These are phyloP conservation scores for Isatis tinctoria DNA, from an alignment of 345 rosid species.

Conservation along the genomic window DNA sequence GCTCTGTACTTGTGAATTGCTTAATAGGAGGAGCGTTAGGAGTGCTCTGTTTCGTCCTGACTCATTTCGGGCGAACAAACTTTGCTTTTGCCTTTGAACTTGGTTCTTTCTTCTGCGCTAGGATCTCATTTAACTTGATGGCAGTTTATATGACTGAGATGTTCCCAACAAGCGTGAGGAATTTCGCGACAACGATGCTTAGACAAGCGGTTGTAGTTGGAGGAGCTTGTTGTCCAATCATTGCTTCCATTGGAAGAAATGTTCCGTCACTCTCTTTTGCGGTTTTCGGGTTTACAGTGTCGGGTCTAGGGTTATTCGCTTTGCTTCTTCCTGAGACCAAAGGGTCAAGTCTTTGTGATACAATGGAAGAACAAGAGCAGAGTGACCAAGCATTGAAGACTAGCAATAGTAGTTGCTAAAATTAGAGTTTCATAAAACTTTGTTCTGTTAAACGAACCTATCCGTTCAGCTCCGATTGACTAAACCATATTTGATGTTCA, in stretches of 20 bases:
- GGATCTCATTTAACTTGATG: conserved; percentile 38
- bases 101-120: conserved; percentile 45
- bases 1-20: conserved; percentile 34
- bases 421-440: background rate
- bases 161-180: conserved; percentile 53
- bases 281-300: conserved; percentile 28
- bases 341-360: conserved; percentile 32
- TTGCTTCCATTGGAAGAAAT: conserved; percentile 29
- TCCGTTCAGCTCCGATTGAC: background rate
- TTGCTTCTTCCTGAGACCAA: conserved; percentile 37
- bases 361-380: conserved; percentile 39
- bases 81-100: conserved; percentile 41
- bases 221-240: conserved; percentile 35
- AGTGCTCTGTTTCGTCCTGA: conserved; percentile 29
- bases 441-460: background rate
- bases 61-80: background rate
- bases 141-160: conserved; percentile 43
- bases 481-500: background rate
- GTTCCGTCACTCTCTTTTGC: conserved; percentile 26
- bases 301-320: conserved; percentile 28
- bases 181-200: conserved; percentile 41
- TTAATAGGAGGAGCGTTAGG: conserved; percentile 37
- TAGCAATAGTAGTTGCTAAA: background rate
- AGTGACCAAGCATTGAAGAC: conserved; percentile 20
- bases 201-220: conserved; percentile 37